Percentiles rank a stretch among this genome's conserved stretches.
These are phyloP conservation scores for Rubus idaeus DNA, from an alignment of 306 rosid genomes.

Conservation along the genomic window DNA sequence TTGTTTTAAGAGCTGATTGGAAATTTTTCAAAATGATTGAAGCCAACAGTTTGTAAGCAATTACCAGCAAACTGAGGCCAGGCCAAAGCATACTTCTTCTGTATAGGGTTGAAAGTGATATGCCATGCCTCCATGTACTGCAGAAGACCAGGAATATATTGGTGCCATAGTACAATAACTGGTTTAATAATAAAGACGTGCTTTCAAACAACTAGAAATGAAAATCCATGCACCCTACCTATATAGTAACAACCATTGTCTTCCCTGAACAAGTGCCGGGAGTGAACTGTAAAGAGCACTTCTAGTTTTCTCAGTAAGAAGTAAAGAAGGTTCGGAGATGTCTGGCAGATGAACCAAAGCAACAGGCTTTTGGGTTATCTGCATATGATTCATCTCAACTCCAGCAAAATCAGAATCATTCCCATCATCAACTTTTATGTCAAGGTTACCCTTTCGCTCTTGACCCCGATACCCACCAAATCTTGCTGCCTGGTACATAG, in stretches of 20 bases:
- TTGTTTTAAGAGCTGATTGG: background rate
- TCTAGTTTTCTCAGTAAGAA: slow-evolving; percentile 59
- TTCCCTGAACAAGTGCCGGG: slow-evolving; percentile 85
- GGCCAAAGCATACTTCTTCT: slow-evolving; percentile 87
- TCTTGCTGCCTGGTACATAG: slow-evolving; percentile 52
- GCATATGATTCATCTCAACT: slow-evolving; percentile 58
- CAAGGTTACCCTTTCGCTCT: slow-evolving; percentile 42
- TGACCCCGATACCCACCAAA: slow-evolving; percentile 55
- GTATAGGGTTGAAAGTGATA: slow-evolving; percentile 81
- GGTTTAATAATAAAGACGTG: slow-evolving; percentile 12
- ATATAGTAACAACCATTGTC: slow-evolving; percentile 83
- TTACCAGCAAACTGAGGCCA: slow-evolving; percentile 89
- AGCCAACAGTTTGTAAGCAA: background rate
- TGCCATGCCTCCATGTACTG: slow-evolving; percentile 93
- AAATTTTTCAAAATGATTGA: background rate
- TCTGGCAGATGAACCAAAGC: slow-evolving; percentile 47
- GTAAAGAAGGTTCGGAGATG: slow-evolving; percentile 74
- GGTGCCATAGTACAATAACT: background rate
- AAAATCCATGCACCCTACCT: slow-evolving; percentile 48
- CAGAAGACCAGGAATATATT: slow-evolving; percentile 23
- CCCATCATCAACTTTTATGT: slow-evolving; percentile 38
- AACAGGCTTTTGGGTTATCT: slow-evolving; percentile 38
- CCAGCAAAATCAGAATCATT: slow-evolving; percentile 36
- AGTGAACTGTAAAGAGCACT: slow-evolving; percentile 64
- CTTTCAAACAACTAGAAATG: slow-evolving; percentile 10